phyloP scores from a whole-genome alignment of 208 protist genomes.

The Borovskyia barvae region DNA sequence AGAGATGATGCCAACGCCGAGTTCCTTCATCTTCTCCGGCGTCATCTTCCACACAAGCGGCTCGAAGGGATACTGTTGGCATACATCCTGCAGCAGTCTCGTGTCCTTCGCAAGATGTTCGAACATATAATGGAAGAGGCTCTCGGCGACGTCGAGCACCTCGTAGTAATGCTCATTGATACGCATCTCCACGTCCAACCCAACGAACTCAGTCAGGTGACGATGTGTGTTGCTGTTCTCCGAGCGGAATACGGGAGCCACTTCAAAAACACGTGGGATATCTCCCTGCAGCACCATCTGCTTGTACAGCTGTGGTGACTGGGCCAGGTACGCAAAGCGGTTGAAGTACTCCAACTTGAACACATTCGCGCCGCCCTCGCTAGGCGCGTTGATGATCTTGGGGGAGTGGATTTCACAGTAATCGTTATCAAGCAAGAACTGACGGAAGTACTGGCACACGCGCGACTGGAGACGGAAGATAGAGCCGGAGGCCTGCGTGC shows the following conservation, averaged over 20 bases:
- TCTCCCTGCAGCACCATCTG: constrained; percentile 99
- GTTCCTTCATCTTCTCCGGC: constrained; percentile 71
- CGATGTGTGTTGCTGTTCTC: constrained; percentile 99
- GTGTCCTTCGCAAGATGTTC: constrained; percentile 66
- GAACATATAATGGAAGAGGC: constrained; percentile 98
- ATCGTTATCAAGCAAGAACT: constrained; percentile 91
- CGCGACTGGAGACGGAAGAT: constrained; percentile 97
- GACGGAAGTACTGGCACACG: constrained; percentile 95
- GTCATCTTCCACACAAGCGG: constrained; percentile 87
- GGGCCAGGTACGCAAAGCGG: constrained; percentile 95
- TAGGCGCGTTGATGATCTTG: constrained; percentile 98
- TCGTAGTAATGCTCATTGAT: constrained; percentile 99
- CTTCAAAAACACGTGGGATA: constrained; percentile 94
- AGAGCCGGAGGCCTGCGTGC: constrained; percentile 94
- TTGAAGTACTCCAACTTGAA: constrained; percentile 95
- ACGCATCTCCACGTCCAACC: constrained; percentile 99
- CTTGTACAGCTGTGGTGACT: constrained; percentile 99
- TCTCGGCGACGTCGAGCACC: constrained; percentile 95
- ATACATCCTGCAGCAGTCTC: constrained; percentile 85
- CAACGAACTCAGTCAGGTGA: constrained; percentile 99
- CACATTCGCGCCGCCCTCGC: constrained; percentile 95
- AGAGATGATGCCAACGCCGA: constrained; percentile 85
- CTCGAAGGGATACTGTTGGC: constrained; percentile 93
- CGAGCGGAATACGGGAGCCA: constrained; percentile 98
- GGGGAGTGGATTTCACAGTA: constrained; percentile 99